phyloP scores from a whole-genome alignment of 202 grass and related monocot genomes.

The Hordeum pubiflorum region DNA sequence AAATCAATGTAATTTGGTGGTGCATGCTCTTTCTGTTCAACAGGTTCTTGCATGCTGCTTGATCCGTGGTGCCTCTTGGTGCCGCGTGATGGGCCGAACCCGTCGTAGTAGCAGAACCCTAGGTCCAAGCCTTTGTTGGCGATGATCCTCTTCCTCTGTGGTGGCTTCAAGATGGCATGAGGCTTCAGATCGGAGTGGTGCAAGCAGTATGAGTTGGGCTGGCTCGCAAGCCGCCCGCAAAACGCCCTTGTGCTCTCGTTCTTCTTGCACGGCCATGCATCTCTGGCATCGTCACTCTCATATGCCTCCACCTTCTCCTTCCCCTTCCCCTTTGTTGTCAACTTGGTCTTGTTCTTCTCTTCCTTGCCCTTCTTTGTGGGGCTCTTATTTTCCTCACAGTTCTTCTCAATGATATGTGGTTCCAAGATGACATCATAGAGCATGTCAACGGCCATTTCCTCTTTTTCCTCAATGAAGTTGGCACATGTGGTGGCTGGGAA shows the following conservation, averaged over 20 bases:
- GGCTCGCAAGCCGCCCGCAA: constrained; percentile 36
- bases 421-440: not conserved
- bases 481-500: not conserved
- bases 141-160: not conserved
- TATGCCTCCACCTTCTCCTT: not conserved
- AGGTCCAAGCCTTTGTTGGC: not conserved
- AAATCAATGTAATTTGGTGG: not conserved
- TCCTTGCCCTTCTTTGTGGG: not conserved
- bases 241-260: constrained; percentile 47
- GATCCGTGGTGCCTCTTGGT: not conserved
- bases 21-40: not conserved
- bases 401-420: not conserved
- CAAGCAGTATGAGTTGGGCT: constrained; percentile 35
- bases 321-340: not conserved
- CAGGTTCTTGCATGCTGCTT: not conserved
- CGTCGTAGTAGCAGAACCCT: not conserved
- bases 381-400: not conserved
- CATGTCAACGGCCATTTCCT: not conserved
- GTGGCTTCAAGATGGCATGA: not conserved
- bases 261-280: constrained; percentile 51
- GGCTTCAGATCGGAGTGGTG: constrained; percentile 25
- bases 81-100: not conserved
- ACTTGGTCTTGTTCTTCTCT: not conserved
- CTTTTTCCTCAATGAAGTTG: not conserved
- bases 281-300: not conserved